phyloP scores from a whole-genome alignment of 345 rosid species.

The Rhodamnia argentea region DNA sequence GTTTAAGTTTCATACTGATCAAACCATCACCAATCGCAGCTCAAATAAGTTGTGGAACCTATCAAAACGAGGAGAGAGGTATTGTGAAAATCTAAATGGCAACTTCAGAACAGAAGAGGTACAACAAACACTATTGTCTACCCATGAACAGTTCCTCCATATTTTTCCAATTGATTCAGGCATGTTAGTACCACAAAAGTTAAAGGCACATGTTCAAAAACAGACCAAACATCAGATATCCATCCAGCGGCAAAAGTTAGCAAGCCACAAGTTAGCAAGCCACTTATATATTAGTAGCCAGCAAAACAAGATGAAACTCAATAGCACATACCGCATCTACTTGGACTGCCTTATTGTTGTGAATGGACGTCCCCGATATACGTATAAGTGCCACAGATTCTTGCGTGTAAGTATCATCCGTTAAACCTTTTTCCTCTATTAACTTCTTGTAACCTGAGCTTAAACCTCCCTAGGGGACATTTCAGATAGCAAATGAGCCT shows the following conservation, averaged over 20 bases:
- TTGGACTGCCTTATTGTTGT: conserved; percentile 68
- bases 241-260: not conserved
- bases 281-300: not conserved
- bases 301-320: not conserved
- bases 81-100: not conserved
- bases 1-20: not conserved
- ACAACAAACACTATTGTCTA: not conserved
- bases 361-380: conserved; percentile 65
- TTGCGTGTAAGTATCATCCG: conserved; percentile 59
- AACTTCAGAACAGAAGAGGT: not conserved
- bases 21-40: not conserved
- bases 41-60: not conserved
- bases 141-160: not conserved
- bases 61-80: not conserved
- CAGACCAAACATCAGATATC: not conserved
- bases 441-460: conserved; percentile 77
- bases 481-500: not conserved
- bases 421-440: conserved; percentile 49
- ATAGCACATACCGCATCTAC: conserved; percentile 62
- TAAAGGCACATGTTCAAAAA: not conserved
- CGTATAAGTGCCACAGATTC: conserved; percentile 74
- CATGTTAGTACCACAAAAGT: not conserved
- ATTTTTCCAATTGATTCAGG: not conserved
- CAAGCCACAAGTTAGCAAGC: not conserved
- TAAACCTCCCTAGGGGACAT: conserved; percentile 61